Evolutionary conservation across 331 rosid species (phyloP).

Genomic region (Malus hybrid): DNA sequence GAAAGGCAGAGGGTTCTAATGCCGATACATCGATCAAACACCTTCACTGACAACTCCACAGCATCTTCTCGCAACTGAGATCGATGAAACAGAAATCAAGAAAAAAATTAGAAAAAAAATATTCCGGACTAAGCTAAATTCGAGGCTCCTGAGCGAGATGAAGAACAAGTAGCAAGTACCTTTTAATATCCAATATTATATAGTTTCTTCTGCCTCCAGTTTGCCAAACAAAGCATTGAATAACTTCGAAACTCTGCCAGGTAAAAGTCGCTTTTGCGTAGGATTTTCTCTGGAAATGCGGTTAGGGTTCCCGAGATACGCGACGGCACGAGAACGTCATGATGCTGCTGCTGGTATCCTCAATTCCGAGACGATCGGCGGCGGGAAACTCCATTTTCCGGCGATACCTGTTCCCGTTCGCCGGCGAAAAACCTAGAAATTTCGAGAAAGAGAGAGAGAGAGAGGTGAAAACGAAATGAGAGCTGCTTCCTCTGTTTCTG

Average conservation of each 20-base stretch:
- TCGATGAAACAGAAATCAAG: slow-evolving; percentile 15
- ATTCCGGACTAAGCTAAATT: slow-evolving; percentile 26
- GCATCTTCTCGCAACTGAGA: not conserved
- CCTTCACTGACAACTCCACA: slow-evolving; percentile 15
- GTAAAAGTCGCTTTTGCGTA: slow-evolving; percentile 57
- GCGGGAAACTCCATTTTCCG: slow-evolving; percentile 23
- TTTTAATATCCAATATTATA: slow-evolving; percentile 13
- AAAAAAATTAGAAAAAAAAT: slow-evolving; percentile 1
- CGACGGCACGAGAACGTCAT: slow-evolving; percentile 12
- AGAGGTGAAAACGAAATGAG: not conserved
- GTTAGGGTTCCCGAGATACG: slow-evolving; percentile 26
- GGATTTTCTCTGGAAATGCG: slow-evolving; percentile 29
- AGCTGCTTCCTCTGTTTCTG: not conserved
- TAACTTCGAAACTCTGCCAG: slow-evolving; percentile 70
- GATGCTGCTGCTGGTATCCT: not conserved
- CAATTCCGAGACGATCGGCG: not conserved
- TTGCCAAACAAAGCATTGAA: slow-evolving; percentile 40
- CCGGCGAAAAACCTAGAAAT: not conserved
- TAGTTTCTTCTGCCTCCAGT: slow-evolving; percentile 16
- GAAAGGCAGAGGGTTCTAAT: not conserved
- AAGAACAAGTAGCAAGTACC: not conserved
- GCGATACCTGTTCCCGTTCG: not conserved
- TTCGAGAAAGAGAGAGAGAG: not conserved
- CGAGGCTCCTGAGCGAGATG: slow-evolving; percentile 30
- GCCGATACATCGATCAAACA: slow-evolving; percentile 18